Conservation (phyloP, 164 flowering plant species). For the Chloranthus sessilifolius region DNA sequence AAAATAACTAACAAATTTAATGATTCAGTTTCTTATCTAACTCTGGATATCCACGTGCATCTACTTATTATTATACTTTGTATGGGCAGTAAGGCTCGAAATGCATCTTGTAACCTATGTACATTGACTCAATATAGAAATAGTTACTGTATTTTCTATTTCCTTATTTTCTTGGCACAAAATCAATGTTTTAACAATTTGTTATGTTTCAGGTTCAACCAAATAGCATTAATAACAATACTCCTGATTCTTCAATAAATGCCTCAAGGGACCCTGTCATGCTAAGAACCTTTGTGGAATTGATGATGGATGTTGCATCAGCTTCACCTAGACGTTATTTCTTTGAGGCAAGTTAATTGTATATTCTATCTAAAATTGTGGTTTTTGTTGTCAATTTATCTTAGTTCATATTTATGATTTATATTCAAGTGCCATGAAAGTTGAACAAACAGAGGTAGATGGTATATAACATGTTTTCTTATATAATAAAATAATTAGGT, state of each 20-base stretch:
- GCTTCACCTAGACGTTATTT: slow-evolving; percentile 95
- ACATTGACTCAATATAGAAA: not conserved
- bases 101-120: too few relatives aligned
- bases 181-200: not conserved
- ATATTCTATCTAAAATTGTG: slow-evolving; percentile 16
- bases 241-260: slow-evolving; percentile 12
- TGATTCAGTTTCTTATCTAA: too few relatives aligned
- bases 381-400: not conserved
- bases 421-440: too few relatives aligned
- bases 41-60: too few relatives aligned
- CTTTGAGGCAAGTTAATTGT: slow-evolving; percentile 75
- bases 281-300: slow-evolving; percentile 67
- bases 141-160: not conserved
- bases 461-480: too few relatives aligned
- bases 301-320: slow-evolving; percentile 92
- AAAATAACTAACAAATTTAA: too few relatives aligned
- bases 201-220: slow-evolving; percentile 47
- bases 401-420: too few relatives aligned
- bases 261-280: slow-evolving; percentile 39
- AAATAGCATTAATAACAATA: slow-evolving; percentile 21
- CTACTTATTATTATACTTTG: too few relatives aligned
- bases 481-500: too few relatives aligned
- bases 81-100: too few relatives aligned
- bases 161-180: not conserved
- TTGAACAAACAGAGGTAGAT: too few relatives aligned